Conservation (phyloP, 140 eudicot species). For the Ambrosia hybrid region DNA sequence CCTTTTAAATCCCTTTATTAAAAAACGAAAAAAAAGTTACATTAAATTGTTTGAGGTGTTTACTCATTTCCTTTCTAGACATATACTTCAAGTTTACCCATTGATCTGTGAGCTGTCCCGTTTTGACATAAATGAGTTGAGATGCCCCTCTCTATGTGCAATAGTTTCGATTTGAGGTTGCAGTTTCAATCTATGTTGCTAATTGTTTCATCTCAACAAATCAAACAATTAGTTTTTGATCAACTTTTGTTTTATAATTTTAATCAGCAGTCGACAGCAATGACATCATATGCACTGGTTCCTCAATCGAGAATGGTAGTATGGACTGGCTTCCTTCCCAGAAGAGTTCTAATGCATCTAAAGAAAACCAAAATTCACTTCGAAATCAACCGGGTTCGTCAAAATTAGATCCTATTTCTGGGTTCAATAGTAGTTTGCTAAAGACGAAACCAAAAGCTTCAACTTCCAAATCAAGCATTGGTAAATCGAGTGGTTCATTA, state of each 20-base stretch:
- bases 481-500: constrained; percentile 34
- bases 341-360: constrained; percentile 30
- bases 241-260: not conserved
- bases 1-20: too few relatives aligned
- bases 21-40: too few relatives aligned
- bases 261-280: constrained; percentile 41
- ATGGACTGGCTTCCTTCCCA: constrained; percentile 41
- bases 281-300: constrained; percentile 39
- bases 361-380: constrained; percentile 30
- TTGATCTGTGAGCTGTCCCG: too few relatives aligned
- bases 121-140: too few relatives aligned
- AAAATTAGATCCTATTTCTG: constrained; percentile 29
- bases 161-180: too few relatives aligned
- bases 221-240: constrained; percentile 7
- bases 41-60: too few relatives aligned
- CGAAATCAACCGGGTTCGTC: constrained; percentile 30
- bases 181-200: too few relatives aligned
- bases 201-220: too few relatives aligned
- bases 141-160: too few relatives aligned
- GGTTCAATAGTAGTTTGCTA: constrained; percentile 30
- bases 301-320: constrained; percentile 52
- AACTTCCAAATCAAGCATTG: constrained; percentile 44
- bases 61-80: too few relatives aligned
- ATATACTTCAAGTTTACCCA: too few relatives aligned
- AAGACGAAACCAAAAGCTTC: constrained; percentile 37